These are phyloP conservation scores for Diaporthe vexans DNA, from an alignment of 2,329 filamentous ascomycete genomes.

Conservation along the genomic window DNA sequence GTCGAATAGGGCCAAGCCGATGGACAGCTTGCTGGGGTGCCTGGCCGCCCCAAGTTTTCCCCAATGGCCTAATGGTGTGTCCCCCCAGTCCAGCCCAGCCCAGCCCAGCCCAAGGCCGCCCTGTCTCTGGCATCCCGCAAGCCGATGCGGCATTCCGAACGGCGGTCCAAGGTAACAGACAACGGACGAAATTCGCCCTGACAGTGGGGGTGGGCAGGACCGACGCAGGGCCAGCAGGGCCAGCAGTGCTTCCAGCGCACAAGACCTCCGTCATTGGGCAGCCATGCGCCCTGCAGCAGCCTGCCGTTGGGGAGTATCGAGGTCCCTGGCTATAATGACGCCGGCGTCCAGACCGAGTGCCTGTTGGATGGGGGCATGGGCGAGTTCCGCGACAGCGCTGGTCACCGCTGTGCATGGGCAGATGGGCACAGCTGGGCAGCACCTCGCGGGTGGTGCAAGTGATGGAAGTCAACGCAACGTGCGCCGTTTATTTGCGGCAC, in stretches of 20 bases:
- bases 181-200: conserved; percentile 33
- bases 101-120: conserved; percentile 6
- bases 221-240: conserved; percentile 24
- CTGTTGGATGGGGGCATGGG: background rate
- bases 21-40: conserved; percentile 12
- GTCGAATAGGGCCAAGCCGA: conserved; percentile 33
- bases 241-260: background rate
- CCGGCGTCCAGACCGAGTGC: conserved; percentile 12
- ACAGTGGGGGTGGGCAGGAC: background rate
- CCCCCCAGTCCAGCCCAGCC: conserved; percentile 1
- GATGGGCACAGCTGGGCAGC: background rate
- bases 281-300: conserved; percentile 38
- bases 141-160: conserved; percentile 36
- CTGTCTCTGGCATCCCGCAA: conserved; percentile 22
- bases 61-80: background rate
- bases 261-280: conserved; percentile 33
- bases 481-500: conserved; percentile 27
- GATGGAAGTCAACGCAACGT: conserved; percentile 39
- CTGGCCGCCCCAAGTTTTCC: background rate
- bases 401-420: conserved; percentile 30
- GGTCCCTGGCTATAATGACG: conserved; percentile 35
- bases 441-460: background rate
- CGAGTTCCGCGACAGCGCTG: conserved; percentile 21
- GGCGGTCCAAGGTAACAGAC: conserved; percentile 21
- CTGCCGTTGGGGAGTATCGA: conserved; percentile 34